A percentile compares a stretch with the other conserved stretches of the same genome.
These are phyloP conservation scores for Phoma sp. DNA, from an alignment of 2,329 filamentous ascomycete genomes.

Conservation along the genomic window DNA sequence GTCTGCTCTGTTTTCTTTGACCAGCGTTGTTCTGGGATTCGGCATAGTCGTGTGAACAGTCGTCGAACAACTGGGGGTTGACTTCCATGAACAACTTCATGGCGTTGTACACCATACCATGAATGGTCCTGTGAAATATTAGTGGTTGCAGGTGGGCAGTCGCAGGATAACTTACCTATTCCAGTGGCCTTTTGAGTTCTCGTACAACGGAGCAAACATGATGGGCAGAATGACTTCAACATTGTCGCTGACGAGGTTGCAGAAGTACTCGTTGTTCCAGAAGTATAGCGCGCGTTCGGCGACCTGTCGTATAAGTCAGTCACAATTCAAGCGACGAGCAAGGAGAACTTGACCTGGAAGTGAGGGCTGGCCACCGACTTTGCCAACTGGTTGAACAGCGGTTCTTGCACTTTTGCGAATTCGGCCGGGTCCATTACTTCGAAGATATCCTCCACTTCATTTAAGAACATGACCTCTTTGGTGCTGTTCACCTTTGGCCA, in stretches of 20 bases:
- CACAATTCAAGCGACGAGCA: not conserved
- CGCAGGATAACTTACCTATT: constrained; percentile 72
- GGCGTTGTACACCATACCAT: constrained; percentile 99
- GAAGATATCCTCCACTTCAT: constrained; percentile 99
- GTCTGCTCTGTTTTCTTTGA: constrained; percentile 79
- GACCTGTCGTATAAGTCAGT: constrained; percentile 59
- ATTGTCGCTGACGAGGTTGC: constrained; percentile 98
- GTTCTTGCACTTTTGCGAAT: constrained; percentile 98
- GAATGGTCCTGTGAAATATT: constrained; percentile 75
- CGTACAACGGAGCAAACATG: constrained; percentile 98
- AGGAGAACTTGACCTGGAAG: constrained; percentile 71
- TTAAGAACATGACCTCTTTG: constrained; percentile 99
- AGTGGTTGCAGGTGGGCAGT: constrained; percentile 17
- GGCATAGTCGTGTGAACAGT: constrained; percentile 97
- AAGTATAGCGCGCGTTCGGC: constrained; percentile 97
- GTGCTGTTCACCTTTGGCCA: constrained; percentile 99
- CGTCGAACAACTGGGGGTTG: constrained; percentile 96
- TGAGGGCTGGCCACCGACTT: constrained; percentile 98
- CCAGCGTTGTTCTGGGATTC: constrained; percentile 92
- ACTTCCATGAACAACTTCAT: constrained; percentile 99
- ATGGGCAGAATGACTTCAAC: constrained; percentile 98
- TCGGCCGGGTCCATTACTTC: constrained; percentile 99
- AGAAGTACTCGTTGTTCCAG: constrained; percentile 99
- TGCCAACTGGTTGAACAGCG: constrained; percentile 93
- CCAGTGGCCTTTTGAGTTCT: constrained; percentile 99